Percentiles rank a stretch among this genome's conserved stretches.
phyloP scores from a whole-genome alignment of 2,329 filamentous ascomycete species.

The Huntiella abstrusa region DNA sequence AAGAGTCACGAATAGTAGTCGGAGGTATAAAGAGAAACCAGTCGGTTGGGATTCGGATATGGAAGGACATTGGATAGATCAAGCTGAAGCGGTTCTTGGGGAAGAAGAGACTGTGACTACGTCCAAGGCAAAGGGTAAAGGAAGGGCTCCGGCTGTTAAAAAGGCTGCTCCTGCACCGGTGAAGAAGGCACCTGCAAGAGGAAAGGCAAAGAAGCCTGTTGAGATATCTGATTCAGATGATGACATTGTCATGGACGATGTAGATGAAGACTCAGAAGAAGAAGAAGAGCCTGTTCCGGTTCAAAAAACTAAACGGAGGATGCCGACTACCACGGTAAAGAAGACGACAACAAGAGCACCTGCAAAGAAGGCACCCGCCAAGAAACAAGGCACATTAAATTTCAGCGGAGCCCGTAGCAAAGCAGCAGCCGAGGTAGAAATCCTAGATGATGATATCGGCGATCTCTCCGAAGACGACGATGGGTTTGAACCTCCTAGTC shows the following conservation, averaged over 20 bases:
- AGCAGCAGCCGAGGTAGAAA: constrained; percentile 22
- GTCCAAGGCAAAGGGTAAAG: constrained; percentile 13
- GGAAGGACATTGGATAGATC: constrained; percentile 70
- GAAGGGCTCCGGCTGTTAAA: constrained; percentile 20
- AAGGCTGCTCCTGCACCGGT: constrained; percentile 28
- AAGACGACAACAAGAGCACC: constrained; percentile 24
- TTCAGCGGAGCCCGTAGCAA: constrained; percentile 16
- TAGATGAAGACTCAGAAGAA: no score
- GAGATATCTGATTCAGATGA: constrained; percentile 14
- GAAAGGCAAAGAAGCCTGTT: background rate
- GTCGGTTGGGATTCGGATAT: constrained; percentile 75
- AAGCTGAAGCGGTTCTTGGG: constrained; percentile 38
- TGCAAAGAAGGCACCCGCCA: constrained; percentile 20
- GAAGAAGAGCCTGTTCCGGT: no score
- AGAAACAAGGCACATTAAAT: constrained; percentile 14
- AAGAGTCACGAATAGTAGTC: constrained; percentile 23
- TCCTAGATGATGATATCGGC: constrained; percentile 26
- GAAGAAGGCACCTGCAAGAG: constrained; percentile 17
- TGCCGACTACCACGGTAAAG: constrained; percentile 5
- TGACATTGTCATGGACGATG: no score
- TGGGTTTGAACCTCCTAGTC: constrained; percentile 30
- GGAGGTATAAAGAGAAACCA: constrained; percentile 37
- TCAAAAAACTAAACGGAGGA: no score
- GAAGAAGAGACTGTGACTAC: constrained; percentile 26
- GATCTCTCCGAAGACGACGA: constrained; percentile 40